Percentiles rank a stretch among this genome's conserved stretches.
These are phyloP conservation scores for Delitschia confertaspora DNA, from an alignment of 495 filamentous ascomycete species.

Conservation along the genomic window DNA sequence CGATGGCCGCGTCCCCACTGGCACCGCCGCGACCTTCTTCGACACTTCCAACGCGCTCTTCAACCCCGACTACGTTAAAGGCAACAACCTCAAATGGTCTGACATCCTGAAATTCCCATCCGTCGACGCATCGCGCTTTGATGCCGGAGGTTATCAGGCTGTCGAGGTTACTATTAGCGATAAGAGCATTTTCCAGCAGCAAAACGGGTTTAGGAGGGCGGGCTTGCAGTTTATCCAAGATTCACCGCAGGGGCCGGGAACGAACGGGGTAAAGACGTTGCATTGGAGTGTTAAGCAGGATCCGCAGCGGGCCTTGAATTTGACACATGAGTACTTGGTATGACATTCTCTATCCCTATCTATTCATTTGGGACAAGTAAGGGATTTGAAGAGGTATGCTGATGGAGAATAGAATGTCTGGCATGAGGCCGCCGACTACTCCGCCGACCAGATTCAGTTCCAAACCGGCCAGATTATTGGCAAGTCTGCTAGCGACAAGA, in stretches of 20 bases:
- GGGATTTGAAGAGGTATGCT: neutral
- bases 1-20: slow-evolving; percentile 21
- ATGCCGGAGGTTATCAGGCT: slow-evolving; percentile 6
- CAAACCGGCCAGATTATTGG: slow-evolving; percentile 24
- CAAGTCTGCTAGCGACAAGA: slow-evolving; percentile 22
- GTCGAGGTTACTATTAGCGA: slow-evolving; percentile 24
- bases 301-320: slow-evolving; percentile 18
- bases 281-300: slow-evolving; percentile 27
- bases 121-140: slow-evolving; percentile 17
- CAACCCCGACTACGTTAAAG: slow-evolving; percentile 28
- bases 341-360: neutral
- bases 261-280: slow-evolving; percentile 22
- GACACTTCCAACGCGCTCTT: slow-evolving; percentile 24
- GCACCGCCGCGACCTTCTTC: slow-evolving; percentile 12
- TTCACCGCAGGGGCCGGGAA: slow-evolving; percentile 11
- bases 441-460: slow-evolving; percentile 23
- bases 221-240: slow-evolving; percentile 26
- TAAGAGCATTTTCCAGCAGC: slow-evolving; percentile 26
- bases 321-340: slow-evolving; percentile 28
- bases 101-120: slow-evolving; percentile 21
- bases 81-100: slow-evolving; percentile 17
- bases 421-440: slow-evolving; percentile 28
- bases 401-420: slow-evolving; percentile 21
- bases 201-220: slow-evolving; percentile 26
- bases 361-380: neutral